These are phyloP conservation scores for Claviceps humidiphila DNA, from an alignment of 2,329 filamentous ascomycete species.

Conservation along the genomic window DNA sequence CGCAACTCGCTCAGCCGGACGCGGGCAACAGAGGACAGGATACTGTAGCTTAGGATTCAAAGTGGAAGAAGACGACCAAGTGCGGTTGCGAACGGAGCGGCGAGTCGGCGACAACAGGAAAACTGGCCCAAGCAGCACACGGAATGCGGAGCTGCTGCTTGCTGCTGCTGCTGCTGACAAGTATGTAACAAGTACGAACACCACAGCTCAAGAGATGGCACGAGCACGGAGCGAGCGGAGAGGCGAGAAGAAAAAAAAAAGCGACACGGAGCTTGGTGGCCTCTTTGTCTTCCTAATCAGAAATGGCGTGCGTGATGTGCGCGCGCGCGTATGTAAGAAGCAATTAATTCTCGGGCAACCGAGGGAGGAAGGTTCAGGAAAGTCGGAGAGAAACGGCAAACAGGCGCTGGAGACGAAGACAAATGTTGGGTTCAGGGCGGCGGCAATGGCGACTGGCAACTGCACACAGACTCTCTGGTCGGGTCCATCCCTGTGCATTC, in stretches of 20 bases:
- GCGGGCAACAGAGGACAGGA: neutral
- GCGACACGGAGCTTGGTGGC: neutral
- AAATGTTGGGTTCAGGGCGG: neutral
- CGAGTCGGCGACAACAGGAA: neutral
- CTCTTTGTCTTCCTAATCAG: neutral
- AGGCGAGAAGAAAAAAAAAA: neutral
- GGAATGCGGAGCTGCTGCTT: neutral
- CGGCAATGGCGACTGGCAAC: slow-evolving; percentile 4
- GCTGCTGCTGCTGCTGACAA: too few relatives aligned
- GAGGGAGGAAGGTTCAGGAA: neutral
- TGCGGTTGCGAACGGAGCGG: neutral
- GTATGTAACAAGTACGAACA: slow-evolving; percentile 1
- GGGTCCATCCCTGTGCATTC: neutral
- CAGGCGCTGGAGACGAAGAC: too few relatives aligned
- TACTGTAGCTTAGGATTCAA: neutral
- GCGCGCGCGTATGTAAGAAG: slow-evolving; percentile 2
- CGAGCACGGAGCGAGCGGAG: neutral
- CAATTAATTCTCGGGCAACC: neutral
- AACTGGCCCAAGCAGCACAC: neutral
- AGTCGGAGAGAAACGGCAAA: neutral
- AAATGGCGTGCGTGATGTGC: neutral
- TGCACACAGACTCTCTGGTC: neutral
- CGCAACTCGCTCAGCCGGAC: neutral
- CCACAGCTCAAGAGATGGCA: slow-evolving; percentile 4
- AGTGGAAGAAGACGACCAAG: neutral